Percentiles rank a stretch among this genome's conserved stretches.
Evolutionary conservation across 768 basidiomycete species (phyloP).

Genomic region (Auricularia sp.): DNA sequence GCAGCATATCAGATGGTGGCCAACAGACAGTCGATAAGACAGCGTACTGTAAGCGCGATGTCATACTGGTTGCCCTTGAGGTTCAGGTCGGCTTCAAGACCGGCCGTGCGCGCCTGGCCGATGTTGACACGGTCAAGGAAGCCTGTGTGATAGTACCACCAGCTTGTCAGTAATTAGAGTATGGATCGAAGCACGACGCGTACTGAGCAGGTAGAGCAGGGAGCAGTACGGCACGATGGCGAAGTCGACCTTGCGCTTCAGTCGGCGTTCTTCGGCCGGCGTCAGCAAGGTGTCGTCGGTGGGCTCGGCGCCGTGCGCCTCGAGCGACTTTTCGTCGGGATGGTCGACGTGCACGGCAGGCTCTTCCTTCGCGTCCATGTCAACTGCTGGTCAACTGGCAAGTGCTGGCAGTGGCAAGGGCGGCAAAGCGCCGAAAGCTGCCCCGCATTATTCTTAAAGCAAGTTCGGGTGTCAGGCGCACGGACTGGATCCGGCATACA

Average conservation of each 20-base stretch:
- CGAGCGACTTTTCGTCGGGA: neutral
- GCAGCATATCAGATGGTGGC: neutral
- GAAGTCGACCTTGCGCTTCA: constrained; percentile 11
- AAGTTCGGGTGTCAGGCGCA: no score
- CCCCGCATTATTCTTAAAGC: no score
- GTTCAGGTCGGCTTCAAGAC: constrained; percentile 12
- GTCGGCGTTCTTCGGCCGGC: constrained; percentile 11
- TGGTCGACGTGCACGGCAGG: neutral
- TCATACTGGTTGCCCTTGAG: constrained; percentile 9
- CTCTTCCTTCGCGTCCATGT: no score
- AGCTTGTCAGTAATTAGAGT: neutral
- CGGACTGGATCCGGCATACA: no score
- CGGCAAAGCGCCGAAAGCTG: no score
- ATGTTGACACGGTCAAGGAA: constrained; percentile 18
- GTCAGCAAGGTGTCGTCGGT: neutral
- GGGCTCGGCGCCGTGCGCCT: neutral
- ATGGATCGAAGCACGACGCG: constrained; percentile 2
- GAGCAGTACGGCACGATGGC: constrained; percentile 10
- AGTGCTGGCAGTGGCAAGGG: no score
- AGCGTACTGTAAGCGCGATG: neutral
- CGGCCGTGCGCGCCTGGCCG: constrained; percentile 13
- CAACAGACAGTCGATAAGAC: neutral
- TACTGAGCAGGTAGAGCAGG: constrained; percentile 9
- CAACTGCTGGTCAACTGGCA: no score
- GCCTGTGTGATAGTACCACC: neutral